These are phyloP conservation scores for Neonectria coccinea DNA, from an alignment of 2,329 filamentous ascomycete species.

Conservation along the genomic window DNA sequence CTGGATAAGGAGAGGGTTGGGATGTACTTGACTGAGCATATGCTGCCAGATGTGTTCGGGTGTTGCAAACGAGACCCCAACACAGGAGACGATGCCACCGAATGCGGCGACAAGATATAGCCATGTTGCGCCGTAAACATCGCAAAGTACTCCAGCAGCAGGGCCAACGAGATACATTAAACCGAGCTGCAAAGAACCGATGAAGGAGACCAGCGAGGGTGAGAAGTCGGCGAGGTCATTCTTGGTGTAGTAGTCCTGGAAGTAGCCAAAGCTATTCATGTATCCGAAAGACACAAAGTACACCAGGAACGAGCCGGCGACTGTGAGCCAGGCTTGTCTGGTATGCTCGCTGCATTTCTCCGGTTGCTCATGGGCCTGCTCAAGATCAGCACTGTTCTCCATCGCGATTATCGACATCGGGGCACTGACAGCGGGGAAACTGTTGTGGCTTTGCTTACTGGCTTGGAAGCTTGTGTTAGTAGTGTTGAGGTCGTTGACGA, in stretches of 20 bases:
- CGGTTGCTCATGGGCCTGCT: neutral
- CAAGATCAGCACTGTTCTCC: conserved; percentile 7
- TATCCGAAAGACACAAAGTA: conserved; percentile 22
- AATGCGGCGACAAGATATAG: neutral
- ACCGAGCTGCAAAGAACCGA: conserved; percentile 16
- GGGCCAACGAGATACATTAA: conserved; percentile 8
- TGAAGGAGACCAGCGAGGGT: conserved; percentile 7
- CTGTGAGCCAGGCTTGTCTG: conserved; percentile 9
- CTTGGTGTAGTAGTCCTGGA: conserved; percentile 15
- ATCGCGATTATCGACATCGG: neutral
- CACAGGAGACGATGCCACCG: conserved; percentile 1
- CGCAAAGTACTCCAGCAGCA: conserved; percentile 9
- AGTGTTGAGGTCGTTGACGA: too few species aligned
- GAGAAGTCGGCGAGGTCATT: conserved; percentile 14
- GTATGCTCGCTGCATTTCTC: conserved; percentile 7
- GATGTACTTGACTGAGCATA: conserved; percentile 18
- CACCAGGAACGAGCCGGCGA: conserved; percentile 16
- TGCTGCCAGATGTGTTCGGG: conserved; percentile 17
- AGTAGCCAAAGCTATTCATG: conserved; percentile 23
- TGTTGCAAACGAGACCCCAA: conserved; percentile 15
- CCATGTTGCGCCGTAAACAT: conserved; percentile 20
- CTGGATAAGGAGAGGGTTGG: too few species aligned
- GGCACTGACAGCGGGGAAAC: too few species aligned
- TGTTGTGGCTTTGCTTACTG: too few species aligned
- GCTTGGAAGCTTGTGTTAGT: too few species aligned